Evolutionary conservation across 2,329 filamentous ascomycete genomes (phyloP).

Genomic region (Ascochyta viciae-villosae): DNA sequence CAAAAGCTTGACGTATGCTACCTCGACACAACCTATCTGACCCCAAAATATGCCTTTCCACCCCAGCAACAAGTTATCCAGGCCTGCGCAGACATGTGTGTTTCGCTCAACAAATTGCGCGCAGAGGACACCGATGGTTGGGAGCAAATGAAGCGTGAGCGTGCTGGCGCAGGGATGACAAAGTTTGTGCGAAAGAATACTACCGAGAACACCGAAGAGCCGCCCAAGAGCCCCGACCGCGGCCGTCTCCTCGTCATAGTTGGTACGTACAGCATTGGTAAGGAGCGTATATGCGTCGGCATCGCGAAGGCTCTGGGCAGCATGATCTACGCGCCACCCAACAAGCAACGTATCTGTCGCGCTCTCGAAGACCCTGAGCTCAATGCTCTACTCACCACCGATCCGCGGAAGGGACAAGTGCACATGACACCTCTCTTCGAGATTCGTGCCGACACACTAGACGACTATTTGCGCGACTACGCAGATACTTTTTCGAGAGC

Average conservation of each 20-base stretch:
- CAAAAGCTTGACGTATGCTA: constrained; percentile 96
- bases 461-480: constrained; percentile 84
- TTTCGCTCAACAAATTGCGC: constrained; percentile 73
- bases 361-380: constrained; percentile 88
- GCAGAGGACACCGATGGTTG: constrained; percentile 63
- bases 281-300: constrained; percentile 92
- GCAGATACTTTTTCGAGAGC: constrained; percentile 83
- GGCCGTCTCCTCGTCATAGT: constrained; percentile 88
- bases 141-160: constrained; percentile 63
- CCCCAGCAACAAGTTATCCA: constrained; percentile 85
- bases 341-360: constrained; percentile 83
- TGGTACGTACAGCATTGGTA: constrained; percentile 97
- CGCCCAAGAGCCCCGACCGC: constrained; percentile 42
- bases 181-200: constrained; percentile 64
- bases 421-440: constrained; percentile 98
- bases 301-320: constrained; percentile 85
- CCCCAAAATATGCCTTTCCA: constrained; percentile 93
- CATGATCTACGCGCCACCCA: constrained; percentile 86
- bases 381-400: constrained; percentile 74
- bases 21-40: constrained; percentile 95
- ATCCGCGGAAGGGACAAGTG: constrained; percentile 87
- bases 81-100: constrained; percentile 86
- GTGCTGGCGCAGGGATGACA: constrained; percentile 65
- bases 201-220: constrained; percentile 35
- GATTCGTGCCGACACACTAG: constrained; percentile 86